Base-by-base conservation (phyloP, 352 stramenopile species). In the Globisporangium middletonii region DNA sequence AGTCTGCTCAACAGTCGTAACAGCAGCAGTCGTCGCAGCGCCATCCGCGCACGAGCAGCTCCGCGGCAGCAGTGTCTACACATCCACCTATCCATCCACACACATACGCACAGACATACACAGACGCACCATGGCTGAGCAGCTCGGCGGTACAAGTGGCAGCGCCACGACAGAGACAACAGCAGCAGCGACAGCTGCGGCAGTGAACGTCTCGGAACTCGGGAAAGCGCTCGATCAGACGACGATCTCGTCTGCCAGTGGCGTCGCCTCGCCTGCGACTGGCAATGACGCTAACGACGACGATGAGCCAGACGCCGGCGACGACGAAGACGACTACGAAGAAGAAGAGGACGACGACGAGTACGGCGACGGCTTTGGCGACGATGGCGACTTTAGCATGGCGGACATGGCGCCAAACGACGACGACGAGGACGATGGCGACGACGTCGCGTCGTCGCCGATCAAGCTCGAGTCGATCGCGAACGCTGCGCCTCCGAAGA, bases 171-270 rank as follows among this genome's bases (percentile, higher is more conserved):
- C 12, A 3, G 33, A 38, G 41, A 46, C 18, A 4, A n/a, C 43
- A 28, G 43, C 43, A 28, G 43, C 43, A 53, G 28, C 57, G 52
- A n/a, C 54, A 62, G 30, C 38, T 35, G 30, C 19, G 13, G 15
- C 19, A 3, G 55, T 66, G 50, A 66, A 89, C 58, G 71, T 94
- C 33, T 89, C 80, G 57, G 84, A 73, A 53, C 73, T 94, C 44
- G 84, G 82, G 12, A 83, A 84, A 53, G 82, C 84, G 35, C 72
- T 94, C 33, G 73, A 83, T 59, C 75, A 92, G 62, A 68, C 81
- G 37, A 85, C 75, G 19, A 91, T 94, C 55, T 91, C 83, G 9
- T 78, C 58, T 48, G 43, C 43, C 8, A 48, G 18, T 19, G 43
- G 16, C 19, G 1, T 53, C 46, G 19, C 60, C 18, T 46, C 45